These are phyloP conservation scores for Crotalaria pallida DNA, from an alignment of 306 rosid genomes.

Conservation along the genomic window DNA sequence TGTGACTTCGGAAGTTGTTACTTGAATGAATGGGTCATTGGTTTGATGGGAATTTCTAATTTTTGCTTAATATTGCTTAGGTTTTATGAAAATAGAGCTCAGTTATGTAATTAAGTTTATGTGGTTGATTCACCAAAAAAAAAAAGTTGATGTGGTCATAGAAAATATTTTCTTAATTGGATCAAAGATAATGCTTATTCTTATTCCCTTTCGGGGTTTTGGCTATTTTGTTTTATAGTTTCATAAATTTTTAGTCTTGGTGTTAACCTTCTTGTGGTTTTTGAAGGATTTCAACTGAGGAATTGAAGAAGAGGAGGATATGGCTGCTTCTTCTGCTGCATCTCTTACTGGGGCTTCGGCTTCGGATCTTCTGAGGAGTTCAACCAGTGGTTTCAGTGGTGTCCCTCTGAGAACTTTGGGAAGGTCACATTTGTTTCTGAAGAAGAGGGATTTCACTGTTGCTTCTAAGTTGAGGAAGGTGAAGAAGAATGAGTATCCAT, in stretches of 20 bases:
- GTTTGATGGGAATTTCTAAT: background rate
- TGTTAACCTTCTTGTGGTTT: conserved; percentile 14
- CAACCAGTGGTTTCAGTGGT: conserved; percentile 56
- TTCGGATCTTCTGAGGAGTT: conserved; percentile 83
- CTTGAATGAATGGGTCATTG: background rate
- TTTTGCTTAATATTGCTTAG: background rate
- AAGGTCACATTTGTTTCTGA: conserved; percentile 39
- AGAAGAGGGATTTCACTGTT: conserved; percentile 52
- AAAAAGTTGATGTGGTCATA: conserved; percentile 6
- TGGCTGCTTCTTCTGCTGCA: conserved; percentile 69
- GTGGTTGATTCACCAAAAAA: too few species aligned
- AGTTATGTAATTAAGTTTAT: background rate
- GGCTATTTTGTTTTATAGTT: background rate
- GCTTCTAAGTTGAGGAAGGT: conserved; percentile 62
- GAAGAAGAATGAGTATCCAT: conserved; percentile 80
- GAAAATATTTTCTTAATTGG: conserved; percentile 15
- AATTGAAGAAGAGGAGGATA: conserved; percentile 28
- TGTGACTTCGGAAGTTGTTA: background rate
- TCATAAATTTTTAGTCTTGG: background rate
- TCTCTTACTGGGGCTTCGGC: conserved; percentile 51
- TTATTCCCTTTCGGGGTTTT: conserved; percentile 10
- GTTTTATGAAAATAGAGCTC: conserved; percentile 2
- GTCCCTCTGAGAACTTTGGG: conserved; percentile 67
- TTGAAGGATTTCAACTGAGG: conserved; percentile 39
- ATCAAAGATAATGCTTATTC: background rate